A percentile compares a stretch with the other conserved stretches of the same genome.
These are phyloP conservation scores for Paracorniculantispora psalliotae DNA, from an alignment of 2,329 filamentous ascomycete species.

Conservation along the genomic window DNA sequence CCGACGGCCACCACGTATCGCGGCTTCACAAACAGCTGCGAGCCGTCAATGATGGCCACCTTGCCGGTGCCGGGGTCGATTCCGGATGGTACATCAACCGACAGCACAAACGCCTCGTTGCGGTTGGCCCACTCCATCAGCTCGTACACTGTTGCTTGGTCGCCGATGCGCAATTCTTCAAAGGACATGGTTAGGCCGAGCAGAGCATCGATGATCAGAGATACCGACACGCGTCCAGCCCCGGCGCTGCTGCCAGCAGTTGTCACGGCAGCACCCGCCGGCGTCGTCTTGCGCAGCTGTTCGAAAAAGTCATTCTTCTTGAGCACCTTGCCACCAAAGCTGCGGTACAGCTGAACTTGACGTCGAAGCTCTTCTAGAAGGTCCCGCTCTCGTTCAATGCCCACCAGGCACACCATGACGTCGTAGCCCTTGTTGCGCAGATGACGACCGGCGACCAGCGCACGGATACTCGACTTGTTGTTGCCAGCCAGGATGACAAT, in stretches of 20 bases:
- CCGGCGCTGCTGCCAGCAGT: constrained; percentile 33
- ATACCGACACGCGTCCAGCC: constrained; percentile 57
- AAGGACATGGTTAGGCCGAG: constrained; percentile 84
- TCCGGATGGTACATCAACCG: constrained; percentile 87
- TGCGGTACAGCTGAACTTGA: constrained; percentile 79
- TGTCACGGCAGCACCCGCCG: constrained; percentile 22
- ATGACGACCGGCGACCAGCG: constrained; percentile 80
- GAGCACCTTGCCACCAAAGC: constrained; percentile 70
- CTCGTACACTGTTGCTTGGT: constrained; percentile 80
- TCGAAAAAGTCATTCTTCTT: constrained; percentile 59
- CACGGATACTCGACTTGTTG: constrained; percentile 80
- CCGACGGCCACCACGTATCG: constrained; percentile 81
- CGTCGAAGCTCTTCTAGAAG: constrained; percentile 74
- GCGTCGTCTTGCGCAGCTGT: constrained; percentile 45
- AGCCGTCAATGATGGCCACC: constrained; percentile 63
- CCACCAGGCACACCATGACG: constrained; percentile 77
- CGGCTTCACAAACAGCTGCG: constrained; percentile 72
- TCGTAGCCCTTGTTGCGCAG: constrained; percentile 77
- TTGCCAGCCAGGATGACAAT: constrained; percentile 88
- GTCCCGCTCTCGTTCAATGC: constrained; percentile 76
- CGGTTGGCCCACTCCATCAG: constrained; percentile 93
- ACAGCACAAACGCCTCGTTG: constrained; percentile 74
- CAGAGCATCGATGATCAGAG: constrained; percentile 83
- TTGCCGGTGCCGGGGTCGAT: constrained; percentile 74
- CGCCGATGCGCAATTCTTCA: constrained; percentile 76